These are phyloP conservation scores for Lachnellula arida DNA, from an alignment of 2,329 filamentous ascomycete genomes.

Conservation along the genomic window DNA sequence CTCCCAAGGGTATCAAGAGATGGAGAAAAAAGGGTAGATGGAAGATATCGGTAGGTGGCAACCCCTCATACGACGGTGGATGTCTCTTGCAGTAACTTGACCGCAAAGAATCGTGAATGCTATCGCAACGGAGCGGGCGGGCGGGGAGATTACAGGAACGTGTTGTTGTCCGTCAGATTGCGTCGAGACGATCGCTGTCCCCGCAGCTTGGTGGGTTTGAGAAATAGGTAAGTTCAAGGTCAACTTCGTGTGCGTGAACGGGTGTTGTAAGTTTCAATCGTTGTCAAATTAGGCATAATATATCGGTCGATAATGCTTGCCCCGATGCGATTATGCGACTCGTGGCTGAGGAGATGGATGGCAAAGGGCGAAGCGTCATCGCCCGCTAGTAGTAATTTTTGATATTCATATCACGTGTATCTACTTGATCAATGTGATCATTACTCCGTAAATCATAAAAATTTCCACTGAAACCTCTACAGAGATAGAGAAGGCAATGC, in stretches of 20 bases:
- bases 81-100: neutral
- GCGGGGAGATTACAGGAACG: neutral
- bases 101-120: neutral
- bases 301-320: neutral
- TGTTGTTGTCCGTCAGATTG: neutral
- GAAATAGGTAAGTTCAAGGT: neutral
- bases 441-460: too few relatives aligned
- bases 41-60: neutral
- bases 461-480: too few relatives aligned
- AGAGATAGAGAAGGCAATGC: too few relatives aligned
- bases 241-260: neutral
- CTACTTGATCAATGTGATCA: too few relatives aligned
- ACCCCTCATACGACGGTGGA: neutral
- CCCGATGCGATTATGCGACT: conserved; percentile 7
- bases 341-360: conserved; percentile 3
- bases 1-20: neutral
- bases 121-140: conserved; percentile 1
- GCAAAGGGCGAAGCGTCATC: neutral
- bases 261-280: conserved; percentile 4
- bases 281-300: conserved; percentile 4
- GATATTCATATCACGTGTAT: too few relatives aligned
- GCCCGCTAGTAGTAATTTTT: too few relatives aligned
- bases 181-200: conserved; percentile 1
- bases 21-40: conserved; percentile 3
- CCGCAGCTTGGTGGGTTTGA: neutral